Evolutionary conservation across 75 land plant species (phyloP), one percentile per base, ranked within the genome.

Genomic region (Pinus tabuliformis): DNA sequence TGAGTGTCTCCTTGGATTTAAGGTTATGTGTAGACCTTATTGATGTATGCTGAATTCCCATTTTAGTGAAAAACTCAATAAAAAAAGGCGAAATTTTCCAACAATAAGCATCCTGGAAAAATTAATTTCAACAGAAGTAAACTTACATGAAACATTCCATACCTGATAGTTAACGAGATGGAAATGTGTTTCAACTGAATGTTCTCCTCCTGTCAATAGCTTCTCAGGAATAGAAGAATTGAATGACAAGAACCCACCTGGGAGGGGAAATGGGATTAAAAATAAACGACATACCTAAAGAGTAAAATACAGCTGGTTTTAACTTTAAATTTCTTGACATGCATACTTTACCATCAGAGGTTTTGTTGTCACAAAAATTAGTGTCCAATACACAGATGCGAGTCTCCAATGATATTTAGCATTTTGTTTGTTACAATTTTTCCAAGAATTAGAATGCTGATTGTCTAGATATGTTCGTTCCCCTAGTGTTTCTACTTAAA

Each of bases 131-230:
- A 30, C 28, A 77, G 12, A 33, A 18, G 4, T 14, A 21, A 24
- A 18, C 15, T 20, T 65, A 28, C n/a, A 59, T 22, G 45, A 49
- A 52, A 70, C n/a, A 75, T 78, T 22, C 17, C 81, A 73, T 89
- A 97, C 99, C 81, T 97, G 99, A 84, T 86, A 89, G 78, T 97
- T 97, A 54, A 97, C 74, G 26, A 97, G 88, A 62, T 82, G 59
- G 58, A 97, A 97, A 80, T 97, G 99, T 61, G 93, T 83, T 74
- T 91, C 94, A 62, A 97, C 73, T 59, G 86, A 78, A 81, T 97
- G 96, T 52, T 78, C 68, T 72, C 98, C 98, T 76, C 89, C 92
- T 3, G 86, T 77, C 79, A 97, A 79, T 77, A 92, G 81, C 57
- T 83, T 82, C 82, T 85, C 85, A 14, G 98, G 95, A 68, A 97